Evolutionary conservation across 345 rosid genomes (phyloP), one percentile per base, ranked within the genome.

Genomic region (Pistacia integerrima): DNA sequence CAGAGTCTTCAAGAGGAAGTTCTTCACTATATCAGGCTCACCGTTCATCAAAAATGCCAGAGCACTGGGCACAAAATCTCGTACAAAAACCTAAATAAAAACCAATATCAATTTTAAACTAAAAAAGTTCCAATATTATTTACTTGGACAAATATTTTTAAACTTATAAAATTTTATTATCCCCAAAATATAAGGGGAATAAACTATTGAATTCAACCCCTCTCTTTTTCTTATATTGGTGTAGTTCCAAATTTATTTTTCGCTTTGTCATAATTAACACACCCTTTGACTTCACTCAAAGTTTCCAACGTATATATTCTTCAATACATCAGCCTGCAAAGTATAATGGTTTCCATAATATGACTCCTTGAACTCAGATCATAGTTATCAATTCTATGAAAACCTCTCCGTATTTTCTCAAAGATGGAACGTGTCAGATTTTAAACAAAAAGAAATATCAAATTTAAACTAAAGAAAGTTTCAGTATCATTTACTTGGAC

Each of bases 61-160:
- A 41, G 93, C 96, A 79, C 96, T 91, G 5, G 96, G 96, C 67
- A 91, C 96, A 82, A 91, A 91, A 81, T 91, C 96, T 22, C 96
- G 84, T 17, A 91, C 96, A 62, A 91, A 91, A 74, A 91, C 93
- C 93, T 91, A 65, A 3, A 78, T 33, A 67, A 49, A 28, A 20
- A 41, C 59, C 78, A 11, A 64, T 33, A 64, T n/a, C 17, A 64
- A 64, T 11, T 52, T 35, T 18, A 16, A 60, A 28, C 30, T 46
- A 61, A 67, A 3, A 67, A 1, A 51, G 36, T 51, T 59, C 18
- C 7, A 38, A 3, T 22, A 44, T 18, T 33, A 69, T 52, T 70
- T 66, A 38, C 69, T n/a, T 44, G 69, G 46, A 41, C 46, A 41
- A 12, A n/a, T 5, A 35, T 14, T 48, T 22, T 67, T 11, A 2